Base-by-base conservation (phyloP, 345 rosid genomes). In the Rhodamnia rubescens region DNA sequence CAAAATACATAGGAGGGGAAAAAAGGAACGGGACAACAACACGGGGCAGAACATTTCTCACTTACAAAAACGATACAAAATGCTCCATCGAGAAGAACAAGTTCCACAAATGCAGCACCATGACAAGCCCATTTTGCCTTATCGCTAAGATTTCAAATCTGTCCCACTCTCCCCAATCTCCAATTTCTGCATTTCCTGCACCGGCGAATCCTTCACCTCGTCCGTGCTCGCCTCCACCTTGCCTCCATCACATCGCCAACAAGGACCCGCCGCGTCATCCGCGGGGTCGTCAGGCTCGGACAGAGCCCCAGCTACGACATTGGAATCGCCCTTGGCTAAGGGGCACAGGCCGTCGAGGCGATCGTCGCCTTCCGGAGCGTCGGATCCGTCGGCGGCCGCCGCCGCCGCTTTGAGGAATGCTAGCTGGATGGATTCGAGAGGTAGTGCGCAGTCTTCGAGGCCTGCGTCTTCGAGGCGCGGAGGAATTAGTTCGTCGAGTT, bases 401-500 rank as follows among this genome's bases (percentile, higher is more conserved):
- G 93, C 82, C 18, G 94, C 95, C 4, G 96, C 98, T 87, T 89
- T 92, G 24, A 91, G 88, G 88, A 95, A 93, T 49, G 96, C 94
- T 83, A 92, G 93, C 27, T 89, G 90, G 81, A 92, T 94, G 82
- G 92, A 89, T 3, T 93, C 95, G 16, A 92, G 92, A 5, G 94
- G 94, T 1, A 93, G 85, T 56, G 98, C 95, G 85, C 94, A 93
- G 82, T 94, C 94, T 75, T 93, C 94, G 69, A 95, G 92, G 22
- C 97, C 93, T 12, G 96, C 95, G 54, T 94, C 95, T 83, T 91
- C 93, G 16, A 92, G 89, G 2, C 90, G 92, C 27, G 95, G 96
- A 21, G 95, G 96, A 53, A 92, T 88, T 85, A 95, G 91, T 69
- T 84, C 88, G 57, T 69, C 80, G 13, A 36, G 80, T 11, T 69